Evolutionary conservation across 148 eudicot genomes (phyloP).

Genomic region (Linanthus parryae): DNA sequence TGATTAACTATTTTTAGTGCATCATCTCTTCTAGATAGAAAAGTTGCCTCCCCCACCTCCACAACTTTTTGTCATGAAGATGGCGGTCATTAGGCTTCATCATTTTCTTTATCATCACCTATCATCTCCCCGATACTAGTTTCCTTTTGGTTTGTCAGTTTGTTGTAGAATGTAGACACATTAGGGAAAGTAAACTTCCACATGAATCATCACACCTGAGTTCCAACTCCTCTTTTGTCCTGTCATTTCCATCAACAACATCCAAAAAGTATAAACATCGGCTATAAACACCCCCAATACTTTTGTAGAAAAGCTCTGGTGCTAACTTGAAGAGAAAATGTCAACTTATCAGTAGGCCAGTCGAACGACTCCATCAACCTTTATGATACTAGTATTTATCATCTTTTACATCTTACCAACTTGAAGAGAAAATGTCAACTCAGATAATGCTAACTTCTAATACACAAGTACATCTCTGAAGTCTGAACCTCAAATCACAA

Average conservation of each 20-base stretch:
- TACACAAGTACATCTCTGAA: no score
- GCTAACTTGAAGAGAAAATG: no score
- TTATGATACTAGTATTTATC: no score
- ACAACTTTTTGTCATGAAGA: constrained; percentile 1
- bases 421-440: no score
- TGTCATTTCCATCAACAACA: constrained; percentile 8
- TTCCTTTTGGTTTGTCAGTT: neutral
- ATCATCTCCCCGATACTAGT: constrained; percentile 7
- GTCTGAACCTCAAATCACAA: no score
- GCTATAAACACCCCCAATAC: constrained; percentile 11
- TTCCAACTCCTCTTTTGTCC: neutral
- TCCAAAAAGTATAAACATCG: constrained; percentile 14
- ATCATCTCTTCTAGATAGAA: no score
- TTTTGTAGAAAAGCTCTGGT: constrained; percentile 11
- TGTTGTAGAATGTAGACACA: constrained; percentile 9
- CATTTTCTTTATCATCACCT: no score
- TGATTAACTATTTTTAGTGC: no score
- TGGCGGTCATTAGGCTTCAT: constrained; percentile 12
- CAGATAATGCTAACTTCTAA: no score
- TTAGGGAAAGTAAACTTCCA: constrained; percentile 8
- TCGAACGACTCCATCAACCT: no score
- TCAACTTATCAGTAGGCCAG: no score
- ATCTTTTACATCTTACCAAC: no score
- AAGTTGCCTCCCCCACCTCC: constrained; percentile 8
- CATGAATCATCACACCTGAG: neutral